phyloP scores from a whole-genome alignment of 192 early-diverging fungal genomes.

The Coemansia sp. region DNA sequence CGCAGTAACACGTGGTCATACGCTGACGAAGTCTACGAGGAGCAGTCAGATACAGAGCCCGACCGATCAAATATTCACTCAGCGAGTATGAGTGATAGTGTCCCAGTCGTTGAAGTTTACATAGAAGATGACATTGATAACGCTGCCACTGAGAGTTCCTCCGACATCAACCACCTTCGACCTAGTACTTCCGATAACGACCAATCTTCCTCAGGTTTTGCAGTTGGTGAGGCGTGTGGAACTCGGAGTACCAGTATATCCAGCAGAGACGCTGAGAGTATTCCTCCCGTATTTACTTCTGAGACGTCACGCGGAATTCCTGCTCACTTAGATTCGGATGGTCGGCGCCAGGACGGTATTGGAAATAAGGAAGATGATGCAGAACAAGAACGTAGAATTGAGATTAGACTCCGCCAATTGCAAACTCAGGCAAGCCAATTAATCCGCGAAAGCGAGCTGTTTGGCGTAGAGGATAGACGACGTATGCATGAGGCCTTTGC shows the following conservation, averaged over 20 bases:
- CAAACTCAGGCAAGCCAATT: no score
- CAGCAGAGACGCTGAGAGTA: background rate
- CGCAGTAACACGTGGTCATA: constrained; percentile 25
- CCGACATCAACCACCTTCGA: background rate
- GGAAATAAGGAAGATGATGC: no score
- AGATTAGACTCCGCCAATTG: no score
- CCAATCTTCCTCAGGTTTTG: constrained; percentile 11
- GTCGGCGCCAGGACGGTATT: background rate
- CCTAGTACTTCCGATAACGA: background rate
- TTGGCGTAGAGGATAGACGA: no score
- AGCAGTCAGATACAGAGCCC: constrained; percentile 1
- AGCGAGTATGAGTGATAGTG: no score
- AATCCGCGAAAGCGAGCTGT: no score
- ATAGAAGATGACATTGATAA: no score
- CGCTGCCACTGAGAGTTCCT: no score
- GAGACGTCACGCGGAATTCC: constrained; percentile 5
- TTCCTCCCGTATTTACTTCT: constrained; percentile 31
- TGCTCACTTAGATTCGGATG: background rate
- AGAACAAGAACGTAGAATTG: no score
- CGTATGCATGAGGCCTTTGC: no score
- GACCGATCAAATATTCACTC: background rate
- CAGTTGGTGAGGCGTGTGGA: constrained; percentile 7
- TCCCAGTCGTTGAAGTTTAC: no score
- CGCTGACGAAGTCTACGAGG: constrained; percentile 29
- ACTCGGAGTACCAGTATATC: background rate